phyloP scores from a whole-genome alignment of 129 eudicot genomes.

The Kitagawia praeruptora region DNA sequence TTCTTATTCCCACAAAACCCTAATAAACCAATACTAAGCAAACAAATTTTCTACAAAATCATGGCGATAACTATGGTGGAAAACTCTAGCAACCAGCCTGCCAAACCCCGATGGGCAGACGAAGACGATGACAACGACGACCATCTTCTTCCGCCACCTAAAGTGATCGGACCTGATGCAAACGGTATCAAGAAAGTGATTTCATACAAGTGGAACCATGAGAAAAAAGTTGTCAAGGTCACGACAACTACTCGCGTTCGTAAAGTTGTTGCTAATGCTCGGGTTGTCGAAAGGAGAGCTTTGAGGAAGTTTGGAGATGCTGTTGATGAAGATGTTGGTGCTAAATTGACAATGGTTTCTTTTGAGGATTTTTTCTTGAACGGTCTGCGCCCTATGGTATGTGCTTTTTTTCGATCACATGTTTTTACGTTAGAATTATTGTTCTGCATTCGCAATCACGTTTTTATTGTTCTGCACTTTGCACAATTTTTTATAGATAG shows the following conservation, averaged over 20 bases:
- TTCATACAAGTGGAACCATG: slow-evolving; percentile 60
- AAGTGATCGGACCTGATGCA: slow-evolving; percentile 66
- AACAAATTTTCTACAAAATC: too few species aligned
- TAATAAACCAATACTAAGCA: too few species aligned
- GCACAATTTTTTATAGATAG: too few species aligned
- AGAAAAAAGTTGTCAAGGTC: slow-evolving; percentile 50
- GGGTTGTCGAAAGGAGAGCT: slow-evolving; percentile 46
- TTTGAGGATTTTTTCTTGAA: slow-evolving; percentile 67
- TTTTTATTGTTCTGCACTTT: too few species aligned
- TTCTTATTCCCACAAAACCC: too few species aligned
- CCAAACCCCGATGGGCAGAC: slow-evolving; percentile 26
- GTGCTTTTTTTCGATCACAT: neutral
- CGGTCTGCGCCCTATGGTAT: slow-evolving; percentile 70
- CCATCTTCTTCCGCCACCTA: slow-evolving; percentile 58
- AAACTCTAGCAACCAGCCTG: neutral
- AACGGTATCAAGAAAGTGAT: slow-evolving; percentile 65
- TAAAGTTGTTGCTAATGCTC: slow-evolving; percentile 45
- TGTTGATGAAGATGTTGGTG: slow-evolving; percentile 65
- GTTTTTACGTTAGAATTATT: too few species aligned
- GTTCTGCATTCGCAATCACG: too few species aligned
- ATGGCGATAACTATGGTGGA: too few species aligned
- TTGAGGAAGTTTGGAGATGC: slow-evolving; percentile 93
- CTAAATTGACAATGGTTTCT: slow-evolving; percentile 62
- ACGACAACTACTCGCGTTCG: slow-evolving; percentile 75
- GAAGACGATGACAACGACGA: slow-evolving; percentile 63